Conservation (phyloP, 371 early-diverging fungal genomes). For the Capillidium rhysosporum region DNA sequence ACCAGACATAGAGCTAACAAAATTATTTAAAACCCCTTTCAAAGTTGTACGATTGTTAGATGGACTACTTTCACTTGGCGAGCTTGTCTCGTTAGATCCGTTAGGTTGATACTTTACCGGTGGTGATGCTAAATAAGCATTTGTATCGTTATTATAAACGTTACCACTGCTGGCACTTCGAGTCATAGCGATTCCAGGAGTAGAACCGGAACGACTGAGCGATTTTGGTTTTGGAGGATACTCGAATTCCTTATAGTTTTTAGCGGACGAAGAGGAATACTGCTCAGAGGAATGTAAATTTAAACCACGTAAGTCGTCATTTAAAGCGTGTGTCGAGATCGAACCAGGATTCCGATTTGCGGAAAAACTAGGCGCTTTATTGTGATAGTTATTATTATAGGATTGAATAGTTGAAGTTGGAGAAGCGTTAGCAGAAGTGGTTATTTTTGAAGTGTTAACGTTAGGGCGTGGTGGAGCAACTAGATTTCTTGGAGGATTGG, state of each 20-base stretch:
- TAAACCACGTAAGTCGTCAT: conserved; percentile 1
- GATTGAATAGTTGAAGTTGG: neutral
- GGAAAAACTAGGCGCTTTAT: neutral
- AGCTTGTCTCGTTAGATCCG: neutral
- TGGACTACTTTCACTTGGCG: neutral
- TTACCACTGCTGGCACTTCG: conserved; percentile 3
- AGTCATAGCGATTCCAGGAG: neutral
- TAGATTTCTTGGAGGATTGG: neutral
- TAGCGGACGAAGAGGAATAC: neutral
- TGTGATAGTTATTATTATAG: neutral
- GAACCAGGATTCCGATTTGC: neutral
- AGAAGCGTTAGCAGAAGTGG: conserved; percentile 3
- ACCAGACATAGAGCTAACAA: conserved; percentile 38
- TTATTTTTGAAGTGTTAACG: conserved; percentile 3
- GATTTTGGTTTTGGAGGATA: neutral
- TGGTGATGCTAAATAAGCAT: neutral
- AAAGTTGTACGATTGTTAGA: conserved; percentile 14
- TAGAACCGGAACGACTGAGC: neutral
- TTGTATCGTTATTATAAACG: neutral
- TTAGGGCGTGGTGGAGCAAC: conserved; percentile 6
- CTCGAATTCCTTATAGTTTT: neutral
- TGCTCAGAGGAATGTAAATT: neutral
- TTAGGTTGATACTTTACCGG: conserved; percentile 3
- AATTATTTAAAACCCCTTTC: conserved; percentile 43
- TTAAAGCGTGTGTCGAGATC: neutral